These are phyloP conservation scores for Zalerion maritima DNA, from an alignment of 495 filamentous ascomycete species.

Conservation along the genomic window DNA sequence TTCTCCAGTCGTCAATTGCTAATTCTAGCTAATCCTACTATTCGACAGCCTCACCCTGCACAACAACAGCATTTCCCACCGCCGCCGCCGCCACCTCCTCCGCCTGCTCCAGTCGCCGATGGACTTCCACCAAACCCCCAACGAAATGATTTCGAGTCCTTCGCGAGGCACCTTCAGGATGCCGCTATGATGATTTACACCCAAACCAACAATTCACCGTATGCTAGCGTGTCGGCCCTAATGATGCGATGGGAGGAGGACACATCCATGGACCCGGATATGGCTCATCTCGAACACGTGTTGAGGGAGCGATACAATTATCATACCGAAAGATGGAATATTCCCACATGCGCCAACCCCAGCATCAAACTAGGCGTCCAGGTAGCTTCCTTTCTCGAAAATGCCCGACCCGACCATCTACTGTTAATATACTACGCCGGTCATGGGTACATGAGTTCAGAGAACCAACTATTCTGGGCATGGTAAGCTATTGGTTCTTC, in stretches of 20 bases:
- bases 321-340: conserved; percentile 35
- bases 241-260: conserved; percentile 43
- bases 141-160: conserved; percentile 41
- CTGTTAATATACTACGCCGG: conserved; percentile 44
- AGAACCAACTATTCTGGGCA: conserved; percentile 41
- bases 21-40: too few species aligned
- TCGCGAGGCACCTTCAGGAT: conserved; percentile 43
- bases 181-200: conserved; percentile 39
- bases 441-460: conserved; percentile 31
- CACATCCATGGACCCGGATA: conserved; percentile 29
- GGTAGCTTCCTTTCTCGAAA: conserved; percentile 34
- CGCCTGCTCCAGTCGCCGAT: conserved; percentile 13
- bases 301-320: conserved; percentile 39
- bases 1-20: too few species aligned
- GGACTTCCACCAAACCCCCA: conserved; percentile 21
- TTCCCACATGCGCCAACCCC: conserved; percentile 34
- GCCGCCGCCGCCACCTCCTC: conserved; percentile 8
- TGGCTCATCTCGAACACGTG: conserved; percentile 32
- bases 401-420: conserved; percentile 36
- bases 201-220: conserved; percentile 34
- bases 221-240: conserved; percentile 36
- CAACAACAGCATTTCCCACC: conserved; percentile 10
- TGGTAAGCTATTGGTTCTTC: conserved; percentile 24
- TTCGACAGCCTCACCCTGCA: conserved; percentile 6
- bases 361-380: conserved; percentile 38